Evolutionary conservation across 768 basidiomycete genomes (phyloP), one percentile per base, ranked within the genome.

Genomic region (Tylopilus intermedius): DNA sequence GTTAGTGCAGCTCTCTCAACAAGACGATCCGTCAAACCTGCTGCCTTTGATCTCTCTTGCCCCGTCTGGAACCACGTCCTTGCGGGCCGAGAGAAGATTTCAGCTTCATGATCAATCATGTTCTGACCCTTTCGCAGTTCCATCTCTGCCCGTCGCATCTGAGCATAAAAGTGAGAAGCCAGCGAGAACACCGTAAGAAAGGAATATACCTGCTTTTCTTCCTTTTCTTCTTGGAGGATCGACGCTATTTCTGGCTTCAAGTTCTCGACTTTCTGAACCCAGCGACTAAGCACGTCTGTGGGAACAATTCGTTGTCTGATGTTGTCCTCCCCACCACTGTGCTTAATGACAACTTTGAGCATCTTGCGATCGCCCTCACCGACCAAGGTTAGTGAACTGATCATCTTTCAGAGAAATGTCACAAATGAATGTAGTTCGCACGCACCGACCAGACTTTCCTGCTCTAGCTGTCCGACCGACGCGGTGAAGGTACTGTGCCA

Each of bases 401-500:
- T 33, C 38, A 40, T 30, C 2, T 47, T 35, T 61, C 41, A 58
- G 58, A 37, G 49, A 45, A 42, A 51, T 26, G 29, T 22, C 33
- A 9, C 32, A 50, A 52, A 35, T 13, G 0, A 53, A 13, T 13
- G 22, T 50, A 48, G 18, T 49, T 11, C 35, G 35, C 13, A 73
- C 86, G 59, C 58, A 92, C 90, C 94, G 82, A 70, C 96, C 96
- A 64, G 86, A 87, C 60, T 80, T 81, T 5, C 96, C 96, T 4
- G 96, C 95, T 65, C 96, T 86, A 27, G 96, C 96, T 45, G 96
- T 99, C 66, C 96, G 81, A 61, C 96, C 96, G 22, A 98, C 95
- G 54, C 96, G 88, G 68, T 99, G 96, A 30, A 97, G 79, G 71
- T 99, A 99, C 62, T 94, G 93, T 8, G 90, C 83, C 32, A 97